Percentiles rank a stretch among this genome's conserved stretches.
phyloP scores from a whole-genome alignment of 139 green algal species.

The Edaphochlamys debaryana region DNA sequence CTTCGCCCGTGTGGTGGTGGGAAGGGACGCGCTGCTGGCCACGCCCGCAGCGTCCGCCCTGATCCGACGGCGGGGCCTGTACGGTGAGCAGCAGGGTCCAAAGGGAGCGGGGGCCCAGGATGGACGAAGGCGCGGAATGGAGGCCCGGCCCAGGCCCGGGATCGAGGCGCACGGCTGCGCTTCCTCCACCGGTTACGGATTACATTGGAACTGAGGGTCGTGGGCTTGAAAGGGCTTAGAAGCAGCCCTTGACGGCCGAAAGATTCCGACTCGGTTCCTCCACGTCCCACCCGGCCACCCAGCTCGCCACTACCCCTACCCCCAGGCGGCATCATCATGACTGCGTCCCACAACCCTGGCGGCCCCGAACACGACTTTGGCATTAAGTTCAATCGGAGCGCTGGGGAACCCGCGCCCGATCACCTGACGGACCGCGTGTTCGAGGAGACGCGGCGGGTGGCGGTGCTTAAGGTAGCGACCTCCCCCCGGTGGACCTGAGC shows the following conservation, averaged over 20 bases:
- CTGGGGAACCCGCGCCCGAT: conserved; percentile 96
- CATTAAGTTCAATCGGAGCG: conserved; percentile 99
- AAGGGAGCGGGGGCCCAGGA: too few relatives aligned
- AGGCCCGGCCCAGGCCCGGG: too few relatives aligned
- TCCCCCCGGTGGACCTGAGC: conserved; percentile 94
- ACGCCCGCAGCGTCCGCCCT: conserved; percentile 96
- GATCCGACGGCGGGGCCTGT: conserved; percentile 88
- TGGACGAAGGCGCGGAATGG: too few relatives aligned
- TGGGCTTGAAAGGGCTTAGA: too few relatives aligned
- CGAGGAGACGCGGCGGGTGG: conserved; percentile 87
- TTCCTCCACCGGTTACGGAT: too few relatives aligned
- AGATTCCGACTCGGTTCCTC: too few relatives aligned
- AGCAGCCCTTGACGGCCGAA: too few relatives aligned
- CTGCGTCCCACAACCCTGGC: conserved; percentile 96
- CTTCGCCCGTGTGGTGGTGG: conserved; percentile 87
- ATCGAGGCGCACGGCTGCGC: too few relatives aligned
- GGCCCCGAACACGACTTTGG: conserved; percentile 98
- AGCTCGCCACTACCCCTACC: background rate
- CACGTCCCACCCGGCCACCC: too few relatives aligned
- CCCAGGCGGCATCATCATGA: conserved; percentile 98
- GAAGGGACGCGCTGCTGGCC: conserved; percentile 93
- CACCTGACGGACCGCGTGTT: conserved; percentile 98
- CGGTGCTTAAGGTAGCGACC: conserved; percentile 87
- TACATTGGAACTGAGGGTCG: too few relatives aligned
- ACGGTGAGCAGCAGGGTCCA: too few relatives aligned